phyloP scores from a whole-genome alignment of 2,329 filamentous ascomycete genomes.

The Sphaerostilbella broomeana region DNA sequence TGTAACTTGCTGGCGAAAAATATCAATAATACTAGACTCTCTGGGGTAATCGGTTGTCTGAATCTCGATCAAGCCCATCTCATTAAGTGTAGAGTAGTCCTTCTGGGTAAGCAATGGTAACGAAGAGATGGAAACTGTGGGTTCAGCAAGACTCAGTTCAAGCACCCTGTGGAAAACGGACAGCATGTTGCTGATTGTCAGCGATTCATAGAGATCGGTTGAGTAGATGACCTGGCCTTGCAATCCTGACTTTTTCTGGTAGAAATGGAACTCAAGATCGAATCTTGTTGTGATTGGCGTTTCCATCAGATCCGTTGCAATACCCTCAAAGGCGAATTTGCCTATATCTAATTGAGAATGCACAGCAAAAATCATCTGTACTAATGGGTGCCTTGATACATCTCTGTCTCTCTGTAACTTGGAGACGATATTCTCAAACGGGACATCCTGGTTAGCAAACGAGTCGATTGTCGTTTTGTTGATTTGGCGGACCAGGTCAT shows the following conservation, averaged over 20 bases:
- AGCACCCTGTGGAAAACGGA: conserved; percentile 17
- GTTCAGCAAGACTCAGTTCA: conserved; percentile 13
- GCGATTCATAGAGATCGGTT: conserved; percentile 17
- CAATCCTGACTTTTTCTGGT: conserved; percentile 14
- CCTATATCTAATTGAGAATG: conserved; percentile 20
- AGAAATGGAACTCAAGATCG: conserved; percentile 22
- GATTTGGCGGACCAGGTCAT: conserved; percentile 14
- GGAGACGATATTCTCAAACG: conserved; percentile 16
- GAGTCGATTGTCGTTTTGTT: conserved; percentile 7
- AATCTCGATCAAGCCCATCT: conserved; percentile 16
- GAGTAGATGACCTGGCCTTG: conserved; percentile 16
- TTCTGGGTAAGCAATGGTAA: conserved; percentile 12
- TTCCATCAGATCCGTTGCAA: conserved; percentile 11
- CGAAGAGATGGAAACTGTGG: conserved; percentile 3
- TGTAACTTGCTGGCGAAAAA: conserved; percentile 19
- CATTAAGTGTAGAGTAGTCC: conserved; percentile 6
- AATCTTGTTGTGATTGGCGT: conserved; percentile 14
- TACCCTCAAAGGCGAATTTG: conserved; percentile 15
- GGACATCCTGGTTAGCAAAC: conserved; percentile 18
- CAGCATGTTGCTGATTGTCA: conserved; percentile 17
- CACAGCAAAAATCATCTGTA: conserved; percentile 17
- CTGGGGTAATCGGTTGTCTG: conserved; percentile 15
- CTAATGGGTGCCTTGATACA: conserved; percentile 16
- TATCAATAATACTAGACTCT: conserved; percentile 19
- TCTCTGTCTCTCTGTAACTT: conserved; percentile 13